Percentiles rank a stretch among this genome's conserved stretches.
Conservation (phyloP, 257 asterid genomes). For the Solanum ahanhuiri region DNA sequence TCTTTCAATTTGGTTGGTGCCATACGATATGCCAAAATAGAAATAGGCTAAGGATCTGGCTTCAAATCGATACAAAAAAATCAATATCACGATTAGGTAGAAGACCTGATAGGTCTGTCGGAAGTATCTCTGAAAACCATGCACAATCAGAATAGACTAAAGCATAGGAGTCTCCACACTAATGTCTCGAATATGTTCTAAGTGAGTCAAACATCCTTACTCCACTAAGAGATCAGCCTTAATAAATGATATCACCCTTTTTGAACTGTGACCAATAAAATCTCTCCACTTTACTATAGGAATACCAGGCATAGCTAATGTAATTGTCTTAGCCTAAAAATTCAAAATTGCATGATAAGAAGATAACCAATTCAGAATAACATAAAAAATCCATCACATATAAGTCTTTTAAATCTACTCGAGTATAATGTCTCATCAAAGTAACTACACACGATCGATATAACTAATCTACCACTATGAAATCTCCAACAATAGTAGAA, state of each 20-base stretch:
- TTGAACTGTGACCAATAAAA: background rate
- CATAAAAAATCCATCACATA: background rate
- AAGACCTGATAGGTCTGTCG: background rate
- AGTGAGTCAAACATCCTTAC: background rate
- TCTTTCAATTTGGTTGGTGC: background rate
- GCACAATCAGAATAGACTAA: background rate
- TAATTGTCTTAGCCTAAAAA: background rate
- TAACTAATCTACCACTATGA: background rate
- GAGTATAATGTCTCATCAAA: background rate
- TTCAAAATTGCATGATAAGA: background rate
- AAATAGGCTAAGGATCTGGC: no score
- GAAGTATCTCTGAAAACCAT: background rate
- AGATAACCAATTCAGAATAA: background rate
- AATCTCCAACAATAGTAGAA: background rate
- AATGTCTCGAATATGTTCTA: background rate
- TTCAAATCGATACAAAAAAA: no score
- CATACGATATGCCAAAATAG: background rate
- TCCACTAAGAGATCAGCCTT: background rate
- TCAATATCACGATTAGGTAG: background rate
- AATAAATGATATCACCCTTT: background rate
- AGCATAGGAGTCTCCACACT: background rate
- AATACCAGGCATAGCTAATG: background rate
- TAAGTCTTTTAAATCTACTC: background rate
- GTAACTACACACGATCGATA: background rate
- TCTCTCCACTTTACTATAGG: background rate